Evolutionary conservation across 495 filamentous ascomycete genomes (phyloP).

Genomic region (Annulohypoxylon maeteangense): DNA sequence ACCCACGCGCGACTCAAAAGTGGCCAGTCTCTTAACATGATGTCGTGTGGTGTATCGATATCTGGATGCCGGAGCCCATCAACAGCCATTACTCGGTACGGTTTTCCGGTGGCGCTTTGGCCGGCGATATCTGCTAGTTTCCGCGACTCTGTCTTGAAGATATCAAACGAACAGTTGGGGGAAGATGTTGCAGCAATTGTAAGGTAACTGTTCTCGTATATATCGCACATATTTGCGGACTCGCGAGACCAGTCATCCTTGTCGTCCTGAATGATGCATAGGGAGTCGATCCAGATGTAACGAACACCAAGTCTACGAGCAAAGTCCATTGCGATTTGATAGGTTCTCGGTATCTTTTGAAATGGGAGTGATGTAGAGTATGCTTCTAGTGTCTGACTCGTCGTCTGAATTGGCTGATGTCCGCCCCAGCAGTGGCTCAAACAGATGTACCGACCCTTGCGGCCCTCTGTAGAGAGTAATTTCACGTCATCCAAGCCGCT

Average conservation of each 20-base stretch:
- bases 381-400: neutral
- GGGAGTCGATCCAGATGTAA: neutral
- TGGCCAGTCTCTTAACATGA: neutral
- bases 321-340: neutral
- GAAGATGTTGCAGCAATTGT: neutral
- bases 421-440: neutral
- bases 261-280: neutral
- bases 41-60: neutral
- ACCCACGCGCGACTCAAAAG: neutral
- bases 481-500: neutral
- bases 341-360: neutral
- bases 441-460: neutral
- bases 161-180: neutral
- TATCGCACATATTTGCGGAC: neutral
- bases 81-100: neutral
- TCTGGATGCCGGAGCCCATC: neutral
- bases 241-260: neutral
- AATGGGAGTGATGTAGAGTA: neutral
- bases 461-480: neutral
- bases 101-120: neutral
- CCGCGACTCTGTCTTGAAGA: neutral
- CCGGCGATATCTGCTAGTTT: neutral
- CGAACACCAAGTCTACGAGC: neutral
- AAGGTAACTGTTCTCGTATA: neutral
- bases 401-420: neutral